phyloP scores from a whole-genome alignment of 202 grass and related monocot species.

The Panicum virgatum region DNA sequence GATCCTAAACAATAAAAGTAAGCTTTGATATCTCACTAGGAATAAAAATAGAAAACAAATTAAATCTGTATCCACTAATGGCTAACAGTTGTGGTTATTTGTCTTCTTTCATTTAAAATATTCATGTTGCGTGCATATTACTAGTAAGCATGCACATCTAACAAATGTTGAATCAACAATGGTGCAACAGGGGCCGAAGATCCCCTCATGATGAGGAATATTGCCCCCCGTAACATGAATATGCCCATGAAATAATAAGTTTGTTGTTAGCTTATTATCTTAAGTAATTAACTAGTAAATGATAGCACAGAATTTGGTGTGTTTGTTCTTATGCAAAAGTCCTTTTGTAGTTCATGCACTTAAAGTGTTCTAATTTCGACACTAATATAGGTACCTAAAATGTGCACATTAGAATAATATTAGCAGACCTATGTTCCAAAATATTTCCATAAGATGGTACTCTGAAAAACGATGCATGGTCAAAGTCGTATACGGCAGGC shows the following conservation, averaged over 20 bases:
- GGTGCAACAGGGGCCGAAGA: not conserved
- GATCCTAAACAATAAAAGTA: constrained; percentile 63
- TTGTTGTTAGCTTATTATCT: not conserved
- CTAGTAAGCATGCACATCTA: not conserved
- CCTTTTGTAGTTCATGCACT: not conserved
- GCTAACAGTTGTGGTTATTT: constrained; percentile 16
- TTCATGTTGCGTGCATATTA: constrained; percentile 18
- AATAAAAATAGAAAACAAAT: constrained; percentile 13
- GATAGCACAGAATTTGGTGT: constrained; percentile 23
- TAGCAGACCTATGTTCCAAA: constrained; percentile 11
- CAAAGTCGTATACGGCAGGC: not conserved
- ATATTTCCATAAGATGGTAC: constrained; percentile 17
- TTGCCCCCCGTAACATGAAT: not conserved
- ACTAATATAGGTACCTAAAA: constrained; percentile 15
- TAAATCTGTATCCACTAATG: constrained; percentile 16
- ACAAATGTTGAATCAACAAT: not conserved
- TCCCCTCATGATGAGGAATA: not conserved
- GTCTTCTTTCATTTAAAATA: constrained; percentile 13
- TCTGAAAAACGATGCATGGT: not conserved
- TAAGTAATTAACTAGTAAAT: constrained; percentile 12
- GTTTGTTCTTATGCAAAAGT: not conserved
- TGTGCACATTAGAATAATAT: not conserved
- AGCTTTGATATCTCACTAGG: constrained; percentile 12
- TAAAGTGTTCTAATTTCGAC: constrained; percentile 17
- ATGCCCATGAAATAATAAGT: not conserved